phyloP scores from a whole-genome alignment of 345 rosid species.

The Linum trigynum region DNA sequence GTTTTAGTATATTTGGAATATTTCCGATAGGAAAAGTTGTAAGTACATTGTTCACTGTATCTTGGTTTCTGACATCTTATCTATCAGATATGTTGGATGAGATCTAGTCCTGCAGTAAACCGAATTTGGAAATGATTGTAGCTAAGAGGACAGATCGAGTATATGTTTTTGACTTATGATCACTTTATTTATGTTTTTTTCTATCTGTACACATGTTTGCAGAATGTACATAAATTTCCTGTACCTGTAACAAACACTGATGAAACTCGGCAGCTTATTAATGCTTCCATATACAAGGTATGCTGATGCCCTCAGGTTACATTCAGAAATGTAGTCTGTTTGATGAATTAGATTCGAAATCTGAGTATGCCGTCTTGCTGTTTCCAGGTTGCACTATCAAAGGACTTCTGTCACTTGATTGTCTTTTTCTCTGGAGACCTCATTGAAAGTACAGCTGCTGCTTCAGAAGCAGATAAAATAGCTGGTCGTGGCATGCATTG shows the following conservation, averaged over 20 bases:
- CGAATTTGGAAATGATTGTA: background rate
- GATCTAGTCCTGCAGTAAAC: too few relatives aligned
- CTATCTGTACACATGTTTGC: too few relatives aligned
- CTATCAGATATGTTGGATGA: too few relatives aligned
- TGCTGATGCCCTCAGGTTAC: background rate
- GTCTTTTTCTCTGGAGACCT: conserved; percentile 81
- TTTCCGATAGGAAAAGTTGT: too few relatives aligned
- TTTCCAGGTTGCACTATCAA: conserved; percentile 74
- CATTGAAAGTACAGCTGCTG: conserved; percentile 29
- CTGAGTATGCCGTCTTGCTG: conserved; percentile 13
- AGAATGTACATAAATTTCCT: conserved; percentile 63
- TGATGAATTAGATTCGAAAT: too few relatives aligned
- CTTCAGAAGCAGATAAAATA: conserved; percentile 25
- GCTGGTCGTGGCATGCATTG: conserved; percentile 39
- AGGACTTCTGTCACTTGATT: conserved; percentile 68
- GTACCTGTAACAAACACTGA: conserved; percentile 34
- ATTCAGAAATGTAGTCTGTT: background rate
- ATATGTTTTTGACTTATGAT: background rate
- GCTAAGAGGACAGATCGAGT: background rate
- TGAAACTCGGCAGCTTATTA: conserved; percentile 32
- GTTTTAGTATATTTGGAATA: background rate
- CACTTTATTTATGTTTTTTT: background rate
- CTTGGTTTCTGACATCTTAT: too few relatives aligned
- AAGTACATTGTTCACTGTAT: background rate
- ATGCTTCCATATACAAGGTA: conserved; percentile 66